Evolutionary conservation across 2,329 filamentous ascomycete species (phyloP).

Genomic region (Elsinoe batatas): DNA sequence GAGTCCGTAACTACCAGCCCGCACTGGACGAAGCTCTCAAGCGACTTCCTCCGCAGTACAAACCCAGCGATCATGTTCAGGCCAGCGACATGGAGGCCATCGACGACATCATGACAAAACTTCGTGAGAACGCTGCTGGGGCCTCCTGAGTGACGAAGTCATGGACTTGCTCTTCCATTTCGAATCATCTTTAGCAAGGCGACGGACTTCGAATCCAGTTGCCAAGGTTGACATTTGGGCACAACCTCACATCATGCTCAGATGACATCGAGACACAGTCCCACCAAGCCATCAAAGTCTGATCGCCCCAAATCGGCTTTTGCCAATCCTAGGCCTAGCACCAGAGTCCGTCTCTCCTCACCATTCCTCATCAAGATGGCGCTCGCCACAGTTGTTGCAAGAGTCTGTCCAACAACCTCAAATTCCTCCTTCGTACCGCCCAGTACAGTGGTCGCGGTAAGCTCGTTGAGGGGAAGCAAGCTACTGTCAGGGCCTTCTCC

Average conservation of each 20-base stretch:
- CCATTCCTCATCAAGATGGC: slow-evolving; percentile 63
- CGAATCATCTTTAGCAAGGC: too few relatives aligned
- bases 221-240: too few relatives aligned
- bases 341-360: slow-evolving; percentile 47
- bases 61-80: slow-evolving; percentile 52
- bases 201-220: too few relatives aligned
- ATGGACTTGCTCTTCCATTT: too few relatives aligned
- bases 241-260: neutral
- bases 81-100: slow-evolving; percentile 80
- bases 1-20: slow-evolving; percentile 80
- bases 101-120: slow-evolving; percentile 39
- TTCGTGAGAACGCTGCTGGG: slow-evolving; percentile 22
- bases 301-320: slow-evolving; percentile 31
- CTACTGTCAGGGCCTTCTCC: slow-evolving; percentile 34
- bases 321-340: slow-evolving; percentile 49
- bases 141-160: neutral
- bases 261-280: slow-evolving; percentile 19
- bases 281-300: slow-evolving; percentile 32
- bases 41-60: slow-evolving; percentile 52
- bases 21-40: slow-evolving; percentile 57
- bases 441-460: slow-evolving; percentile 79
- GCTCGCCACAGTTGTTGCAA: slow-evolving; percentile 81
- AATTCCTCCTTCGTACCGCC: slow-evolving; percentile 77
- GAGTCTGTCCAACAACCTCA: slow-evolving; percentile 66
- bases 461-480: slow-evolving; percentile 65